Conservation (phyloP, 2,329 filamentous ascomycete species). For the Chrysosphaeria jannelii region DNA sequence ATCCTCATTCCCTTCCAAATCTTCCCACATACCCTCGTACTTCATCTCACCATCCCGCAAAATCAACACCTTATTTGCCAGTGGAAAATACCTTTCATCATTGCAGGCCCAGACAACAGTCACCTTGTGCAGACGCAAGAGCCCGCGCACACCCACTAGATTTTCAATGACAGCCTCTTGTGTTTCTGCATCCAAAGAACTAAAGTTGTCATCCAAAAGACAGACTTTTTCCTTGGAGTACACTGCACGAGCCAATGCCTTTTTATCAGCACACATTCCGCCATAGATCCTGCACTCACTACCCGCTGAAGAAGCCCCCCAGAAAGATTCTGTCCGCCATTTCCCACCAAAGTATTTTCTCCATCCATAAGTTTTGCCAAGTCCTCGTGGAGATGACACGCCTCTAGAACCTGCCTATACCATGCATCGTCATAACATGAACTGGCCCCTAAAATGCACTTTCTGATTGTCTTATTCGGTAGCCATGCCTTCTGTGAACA, state of each 20-base stretch:
- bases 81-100: too few relatives aligned
- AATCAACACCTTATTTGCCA: too few relatives aligned
- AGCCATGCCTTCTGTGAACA: constrained; percentile 4
- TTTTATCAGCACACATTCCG: too few relatives aligned
- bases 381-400: constrained; percentile 7
- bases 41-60: too few relatives aligned
- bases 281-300: constrained; percentile 4
- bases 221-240: constrained; percentile 7
- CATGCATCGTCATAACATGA: not conserved
- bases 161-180: constrained; percentile 7
- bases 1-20: too few relatives aligned
- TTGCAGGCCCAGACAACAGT: constrained; percentile 10
- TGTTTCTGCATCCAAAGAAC: constrained; percentile 10
- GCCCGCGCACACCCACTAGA: constrained; percentile 8
- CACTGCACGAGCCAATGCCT: constrained; percentile 11
- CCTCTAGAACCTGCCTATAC: constrained; percentile 1
- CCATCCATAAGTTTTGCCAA: constrained; percentile 4
- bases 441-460: constrained; percentile 1
- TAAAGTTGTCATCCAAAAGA: constrained; percentile 11
- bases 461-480: constrained; percentile 2
- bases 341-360: constrained; percentile 5
- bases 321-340: constrained; percentile 6
- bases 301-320: constrained; percentile 8
- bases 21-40: too few relatives aligned
- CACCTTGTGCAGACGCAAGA: constrained; percentile 6